Evolutionary conservation across 2,329 filamentous ascomycete genomes (phyloP).

Genomic region (Furcasterigmium sp.): DNA sequence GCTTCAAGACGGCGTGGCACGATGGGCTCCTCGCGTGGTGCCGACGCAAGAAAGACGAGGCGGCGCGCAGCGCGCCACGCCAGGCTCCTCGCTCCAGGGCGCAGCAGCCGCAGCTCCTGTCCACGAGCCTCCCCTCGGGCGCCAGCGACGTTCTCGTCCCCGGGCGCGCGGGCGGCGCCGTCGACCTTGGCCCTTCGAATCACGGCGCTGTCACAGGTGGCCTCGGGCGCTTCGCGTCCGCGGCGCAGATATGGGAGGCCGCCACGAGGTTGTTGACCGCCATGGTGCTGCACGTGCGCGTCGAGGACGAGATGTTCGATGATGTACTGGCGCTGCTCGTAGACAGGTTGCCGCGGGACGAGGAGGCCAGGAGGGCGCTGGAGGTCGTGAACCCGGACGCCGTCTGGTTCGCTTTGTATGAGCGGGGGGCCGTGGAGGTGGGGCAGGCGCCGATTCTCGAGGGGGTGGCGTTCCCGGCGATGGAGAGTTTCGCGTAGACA

Average conservation of each 20-base stretch:
- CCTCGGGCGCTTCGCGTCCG: constrained; percentile 55
- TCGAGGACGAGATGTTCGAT: constrained; percentile 69
- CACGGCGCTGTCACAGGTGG: constrained; percentile 17
- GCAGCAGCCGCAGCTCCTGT: too few relatives aligned
- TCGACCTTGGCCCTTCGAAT: too few relatives aligned
- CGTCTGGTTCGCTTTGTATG: constrained; percentile 64
- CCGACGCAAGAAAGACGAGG: constrained; percentile 34
- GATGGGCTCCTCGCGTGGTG: constrained; percentile 48
- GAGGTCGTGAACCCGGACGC: constrained; percentile 66
- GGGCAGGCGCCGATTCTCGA: constrained; percentile 34
- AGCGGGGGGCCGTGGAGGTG: constrained; percentile 33
- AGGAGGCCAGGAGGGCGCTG: constrained; percentile 50
- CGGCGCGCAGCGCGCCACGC: too few relatives aligned
- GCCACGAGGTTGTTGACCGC: constrained; percentile 52
- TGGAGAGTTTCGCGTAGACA: constrained; percentile 7
- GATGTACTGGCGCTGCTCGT: constrained; percentile 61
- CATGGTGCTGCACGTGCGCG: constrained; percentile 55
- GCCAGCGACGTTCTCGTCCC: constrained; percentile 21
- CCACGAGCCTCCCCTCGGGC: too few relatives aligned
- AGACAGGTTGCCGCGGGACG: constrained; percentile 40
- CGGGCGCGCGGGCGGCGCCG: constrained; percentile 14
- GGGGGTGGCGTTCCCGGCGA: constrained; percentile 30
- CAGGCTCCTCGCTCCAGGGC: too few relatives aligned
- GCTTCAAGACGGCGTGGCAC: constrained; percentile 71
- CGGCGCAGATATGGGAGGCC: constrained; percentile 59